Percentiles rank a stretch among this genome's conserved stretches.
phyloP scores from a whole-genome alignment of 805 yeast species.

The Grigorovia humatica region DNA sequence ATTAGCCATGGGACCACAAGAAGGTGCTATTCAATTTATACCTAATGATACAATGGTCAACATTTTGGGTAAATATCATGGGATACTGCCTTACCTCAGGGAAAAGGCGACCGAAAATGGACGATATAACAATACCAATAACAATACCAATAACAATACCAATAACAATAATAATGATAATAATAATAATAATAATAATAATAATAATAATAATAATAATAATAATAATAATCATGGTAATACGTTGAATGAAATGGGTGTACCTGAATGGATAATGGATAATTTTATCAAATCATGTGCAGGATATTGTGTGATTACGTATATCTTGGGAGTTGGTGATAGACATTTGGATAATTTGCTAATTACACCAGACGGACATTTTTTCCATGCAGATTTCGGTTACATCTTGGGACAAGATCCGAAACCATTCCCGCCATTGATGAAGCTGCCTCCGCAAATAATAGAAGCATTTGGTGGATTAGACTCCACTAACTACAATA shows the following conservation, averaged over 20 bases:
- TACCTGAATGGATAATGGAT: slow-evolving; percentile 61
- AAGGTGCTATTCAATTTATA: slow-evolving; percentile 90
- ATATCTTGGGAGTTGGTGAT: slow-evolving; percentile 92
- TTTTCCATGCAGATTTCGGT: slow-evolving; percentile 97
- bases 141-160: too few species aligned
- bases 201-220: too few species aligned
- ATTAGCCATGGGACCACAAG: slow-evolving; percentile 80
- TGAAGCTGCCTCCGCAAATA: slow-evolving; percentile 94
- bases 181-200: slow-evolving; percentile 22
- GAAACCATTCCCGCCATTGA: slow-evolving; percentile 95
- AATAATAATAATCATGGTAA: slow-evolving; percentile 23
- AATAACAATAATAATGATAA: slow-evolving; percentile 16
- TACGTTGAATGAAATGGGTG: slow-evolving; percentile 21
- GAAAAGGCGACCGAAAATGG: slow-evolving; percentile 21
- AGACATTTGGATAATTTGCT: slow-evolving; percentile 87
- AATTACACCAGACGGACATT: slow-evolving; percentile 72
- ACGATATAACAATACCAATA: neutral
- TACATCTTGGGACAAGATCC: slow-evolving; percentile 95
- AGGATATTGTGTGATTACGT: slow-evolving; percentile 94
- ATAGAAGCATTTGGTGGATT: slow-evolving; percentile 98
- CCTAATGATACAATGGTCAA: slow-evolving; percentile 84
- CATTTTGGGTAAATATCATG: slow-evolving; percentile 63
- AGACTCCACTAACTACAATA: slow-evolving; percentile 69
- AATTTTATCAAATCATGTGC: slow-evolving; percentile 92
- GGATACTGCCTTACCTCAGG: slow-evolving; percentile 62